phyloP scores from a whole-genome alignment of 768 basidiomycete genomes.

The Leccinum boreale region DNA sequence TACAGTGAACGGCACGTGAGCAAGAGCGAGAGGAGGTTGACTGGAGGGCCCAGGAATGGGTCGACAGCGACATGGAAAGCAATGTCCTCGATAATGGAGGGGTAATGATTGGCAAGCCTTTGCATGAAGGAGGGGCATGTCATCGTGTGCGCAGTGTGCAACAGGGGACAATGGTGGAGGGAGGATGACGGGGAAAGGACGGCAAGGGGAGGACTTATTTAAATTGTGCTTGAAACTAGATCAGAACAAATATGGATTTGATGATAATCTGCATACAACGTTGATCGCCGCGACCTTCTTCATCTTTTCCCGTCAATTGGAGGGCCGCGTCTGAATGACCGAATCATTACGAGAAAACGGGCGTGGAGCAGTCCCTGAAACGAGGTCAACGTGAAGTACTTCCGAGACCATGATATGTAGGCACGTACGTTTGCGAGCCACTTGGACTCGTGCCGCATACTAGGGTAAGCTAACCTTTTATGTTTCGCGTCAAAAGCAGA shows the following conservation, averaged over 20 bases:
- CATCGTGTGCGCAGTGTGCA: background rate
- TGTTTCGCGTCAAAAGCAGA: conserved; percentile 7
- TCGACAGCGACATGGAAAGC: conserved; percentile 38
- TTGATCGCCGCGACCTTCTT: conserved; percentile 37
- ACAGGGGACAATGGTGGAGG: background rate
- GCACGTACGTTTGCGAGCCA: conserved; percentile 8
- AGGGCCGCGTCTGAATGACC: conserved; percentile 29
- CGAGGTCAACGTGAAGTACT: conserved; percentile 19
- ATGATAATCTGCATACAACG: conserved; percentile 35
- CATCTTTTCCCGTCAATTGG: conserved; percentile 26
- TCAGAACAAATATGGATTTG: conserved; percentile 33
- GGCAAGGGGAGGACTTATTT: conserved; percentile 24
- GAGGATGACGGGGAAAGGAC: conserved; percentile 2
- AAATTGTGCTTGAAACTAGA: conserved; percentile 21
- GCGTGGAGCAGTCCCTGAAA: conserved; percentile 25
- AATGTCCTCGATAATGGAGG: conserved; percentile 36
- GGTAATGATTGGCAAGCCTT: conserved; percentile 9
- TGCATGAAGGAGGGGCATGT: conserved; percentile 10
- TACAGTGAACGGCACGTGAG: conserved; percentile 38
- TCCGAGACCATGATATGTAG: conserved; percentile 3
- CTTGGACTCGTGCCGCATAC: conserved; percentile 7
- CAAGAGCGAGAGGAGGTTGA: conserved; percentile 35
- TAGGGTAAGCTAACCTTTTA: background rate
- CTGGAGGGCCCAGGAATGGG: conserved; percentile 44
- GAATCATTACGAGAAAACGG: conserved; percentile 34